These are phyloP conservation scores for Selaginella tamariscina DNA, from an alignment of 75 land plant genomes.

Conservation along the genomic window DNA sequence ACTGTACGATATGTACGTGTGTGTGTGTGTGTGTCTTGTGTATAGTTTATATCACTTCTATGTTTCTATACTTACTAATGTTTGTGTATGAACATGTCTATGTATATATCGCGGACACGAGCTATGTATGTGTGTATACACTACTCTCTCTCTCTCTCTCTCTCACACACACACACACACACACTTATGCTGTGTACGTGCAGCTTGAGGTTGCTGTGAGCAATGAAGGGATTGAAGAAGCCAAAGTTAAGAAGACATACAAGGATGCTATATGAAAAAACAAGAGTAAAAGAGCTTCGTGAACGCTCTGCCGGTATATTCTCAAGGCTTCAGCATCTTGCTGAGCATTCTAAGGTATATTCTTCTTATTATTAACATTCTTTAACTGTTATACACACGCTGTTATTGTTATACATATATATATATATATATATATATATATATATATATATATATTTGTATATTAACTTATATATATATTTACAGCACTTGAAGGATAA, in stretches of 20 bases:
- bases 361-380: not conserved
- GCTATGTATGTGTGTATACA: not conserved
- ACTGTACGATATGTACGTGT: not conserved
- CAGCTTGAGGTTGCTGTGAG: constrained; percentile 28
- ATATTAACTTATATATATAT: too few relatives aligned
- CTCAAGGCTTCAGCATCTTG: constrained; percentile 15
- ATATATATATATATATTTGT: too few relatives aligned
- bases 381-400: not conserved
- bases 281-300: constrained; percentile 19
- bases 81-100: not conserved
- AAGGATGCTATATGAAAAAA: constrained; percentile 19
- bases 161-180: not conserved
- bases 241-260: constrained; percentile 6
- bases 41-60: not conserved
- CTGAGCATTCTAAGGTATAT: constrained; percentile 5
- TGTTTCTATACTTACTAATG: not conserved
- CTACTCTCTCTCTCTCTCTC: not conserved
- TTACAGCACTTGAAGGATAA: not conserved
- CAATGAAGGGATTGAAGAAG: constrained; percentile 18
- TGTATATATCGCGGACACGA: too few relatives aligned
- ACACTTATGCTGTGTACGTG: too few relatives aligned
- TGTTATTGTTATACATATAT: not conserved
- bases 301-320: constrained; percentile 17
- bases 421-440: not conserved
- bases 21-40: not conserved